Evolutionary conservation across 768 basidiomycete genomes (phyloP), one percentile per base, ranked within the genome.

Genomic region (Royoungia palumana): DNA sequence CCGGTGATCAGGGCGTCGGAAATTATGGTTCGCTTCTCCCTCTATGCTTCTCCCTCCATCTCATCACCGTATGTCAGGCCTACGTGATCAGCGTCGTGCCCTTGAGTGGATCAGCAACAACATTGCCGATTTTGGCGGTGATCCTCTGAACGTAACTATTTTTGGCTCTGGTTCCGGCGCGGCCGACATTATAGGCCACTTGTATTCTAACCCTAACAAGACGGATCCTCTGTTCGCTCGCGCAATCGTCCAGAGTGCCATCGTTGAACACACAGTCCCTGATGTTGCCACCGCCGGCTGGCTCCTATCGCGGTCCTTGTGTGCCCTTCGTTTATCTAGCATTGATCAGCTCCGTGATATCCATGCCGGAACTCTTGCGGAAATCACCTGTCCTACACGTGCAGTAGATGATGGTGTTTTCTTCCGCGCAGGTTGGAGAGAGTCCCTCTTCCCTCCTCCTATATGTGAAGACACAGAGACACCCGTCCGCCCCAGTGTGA

Each of bases 181-280:
- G 35, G 77, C 78, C 32, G 80, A 85, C 50, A 78, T 86, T 62
- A 59, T 82, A 17, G 76, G 70, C 46, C 82, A 85, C 51, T 68
- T 90, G 11, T 75, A 85, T 50, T 90, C 88, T 12, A 70, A 69
- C 21, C 70, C 71, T 19, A 89, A 89, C 66, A 75, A 82, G 32
- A 64, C 66, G 2, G 62, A 67, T 3, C 87, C 84, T 16, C 63
- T 88, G 24, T 89, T 89, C 67, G 72, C 80, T 49, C 86, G 86
- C 12, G 83, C 85, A 10, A 85, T 90, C 56, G 67, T 87, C n/a
- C 88, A 90, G 62, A 87, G 83, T 44, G 77, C 83, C 6, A 70
- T 85, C 28, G 65, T 86, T 47, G 83, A 89, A 20, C 72, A 76
- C 47, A 80, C 74, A 50, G 65, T 86, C 6, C 84, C 85, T 0